Evolutionary conservation across 2,329 filamentous ascomycete genomes (phyloP).

Genomic region (Fusarium haematococcum): DNA sequence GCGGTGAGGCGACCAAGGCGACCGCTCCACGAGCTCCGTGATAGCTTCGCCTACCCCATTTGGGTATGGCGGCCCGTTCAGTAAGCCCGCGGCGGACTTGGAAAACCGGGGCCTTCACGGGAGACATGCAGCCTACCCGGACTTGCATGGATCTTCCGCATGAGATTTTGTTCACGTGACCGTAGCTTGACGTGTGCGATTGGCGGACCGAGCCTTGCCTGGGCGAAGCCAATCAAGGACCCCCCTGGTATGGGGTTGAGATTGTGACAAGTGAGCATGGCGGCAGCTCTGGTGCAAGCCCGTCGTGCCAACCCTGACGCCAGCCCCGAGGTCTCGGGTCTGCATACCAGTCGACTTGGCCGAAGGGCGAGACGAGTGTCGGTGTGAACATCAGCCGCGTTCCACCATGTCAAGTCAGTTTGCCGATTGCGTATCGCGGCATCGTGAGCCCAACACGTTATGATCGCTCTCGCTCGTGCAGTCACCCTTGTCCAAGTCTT

Average conservation of each 20-base stretch:
- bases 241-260: slow-evolving; percentile 19
- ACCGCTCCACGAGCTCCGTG: slow-evolving; percentile 29
- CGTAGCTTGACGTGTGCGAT: slow-evolving; percentile 50
- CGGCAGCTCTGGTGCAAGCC: slow-evolving; percentile 28
- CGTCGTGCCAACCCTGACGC: slow-evolving; percentile 32
- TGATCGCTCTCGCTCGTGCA: neutral
- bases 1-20: neutral
- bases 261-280: slow-evolving; percentile 35
- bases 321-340: slow-evolving; percentile 37
- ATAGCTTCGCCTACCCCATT: slow-evolving; percentile 36
- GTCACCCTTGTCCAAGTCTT: slow-evolving; percentile 8
- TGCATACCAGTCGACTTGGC: slow-evolving; percentile 14
- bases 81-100: slow-evolving; percentile 34
- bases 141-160: slow-evolving; percentile 50
- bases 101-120: slow-evolving; percentile 47
- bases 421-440: slow-evolving; percentile 9
- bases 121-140: slow-evolving; percentile 50
- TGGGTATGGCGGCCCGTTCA: slow-evolving; percentile 38
- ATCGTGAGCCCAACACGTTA: slow-evolving; percentile 2
- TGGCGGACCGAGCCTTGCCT: slow-evolving; percentile 53
- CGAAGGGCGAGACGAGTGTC: slow-evolving; percentile 21
- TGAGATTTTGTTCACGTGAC: slow-evolving; percentile 52
- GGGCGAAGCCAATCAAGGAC: slow-evolving; percentile 41
- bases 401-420: slow-evolving; percentile 16
- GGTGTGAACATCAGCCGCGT: slow-evolving; percentile 30